A percentile compares a stretch with the other conserved stretches of the same genome.
Evolutionary conservation across 306 rosid genomes (phyloP).

Genomic region (Abrus pulchellus): DNA sequence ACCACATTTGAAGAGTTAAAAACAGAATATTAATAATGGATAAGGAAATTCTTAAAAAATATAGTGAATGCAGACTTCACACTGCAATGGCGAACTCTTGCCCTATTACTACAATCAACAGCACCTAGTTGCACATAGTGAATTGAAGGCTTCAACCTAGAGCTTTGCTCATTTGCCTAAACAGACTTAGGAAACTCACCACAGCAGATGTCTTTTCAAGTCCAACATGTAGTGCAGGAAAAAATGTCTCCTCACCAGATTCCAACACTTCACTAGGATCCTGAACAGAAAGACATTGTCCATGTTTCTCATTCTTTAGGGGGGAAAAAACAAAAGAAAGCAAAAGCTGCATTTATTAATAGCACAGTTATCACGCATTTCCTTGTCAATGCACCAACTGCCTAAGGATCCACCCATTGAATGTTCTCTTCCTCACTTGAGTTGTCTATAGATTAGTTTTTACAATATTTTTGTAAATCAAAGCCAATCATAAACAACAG

Average conservation of each 20-base stretch:
- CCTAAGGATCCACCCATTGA: conserved; percentile 4
- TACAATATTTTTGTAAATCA: conserved; percentile 14
- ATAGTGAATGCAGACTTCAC: conserved; percentile 2
- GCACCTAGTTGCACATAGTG: conserved; percentile 9
- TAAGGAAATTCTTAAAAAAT: conserved; percentile 5
- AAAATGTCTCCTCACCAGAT: conserved; percentile 90
- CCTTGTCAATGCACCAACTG: conserved; percentile 24
- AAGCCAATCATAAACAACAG: neutral
- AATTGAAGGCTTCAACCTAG: conserved; percentile 37
- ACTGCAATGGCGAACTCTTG: conserved; percentile 26
- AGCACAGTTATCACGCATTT: conserved; percentile 32
- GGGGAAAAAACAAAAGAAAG: conserved; percentile 3
- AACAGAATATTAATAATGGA: conserved; percentile 10
- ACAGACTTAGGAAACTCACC: conserved; percentile 68
- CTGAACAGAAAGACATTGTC: conserved; percentile 59
- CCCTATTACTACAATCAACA: conserved; percentile 22
- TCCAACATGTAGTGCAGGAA: conserved; percentile 86
- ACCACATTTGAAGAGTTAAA: conserved; percentile 23
- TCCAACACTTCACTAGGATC: conserved; percentile 68
- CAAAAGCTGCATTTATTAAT: conserved; percentile 6
- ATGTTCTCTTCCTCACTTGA: conserved; percentile 15
- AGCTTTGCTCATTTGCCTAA: conserved; percentile 37
- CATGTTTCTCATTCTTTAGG: conserved; percentile 36
- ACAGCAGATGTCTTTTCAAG: conserved; percentile 71
- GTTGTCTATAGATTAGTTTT: conserved; percentile 24